Base-by-base conservation (phyloP, 2,329 filamentous ascomycete species). In the Cordyceps cateniannulata region DNA sequence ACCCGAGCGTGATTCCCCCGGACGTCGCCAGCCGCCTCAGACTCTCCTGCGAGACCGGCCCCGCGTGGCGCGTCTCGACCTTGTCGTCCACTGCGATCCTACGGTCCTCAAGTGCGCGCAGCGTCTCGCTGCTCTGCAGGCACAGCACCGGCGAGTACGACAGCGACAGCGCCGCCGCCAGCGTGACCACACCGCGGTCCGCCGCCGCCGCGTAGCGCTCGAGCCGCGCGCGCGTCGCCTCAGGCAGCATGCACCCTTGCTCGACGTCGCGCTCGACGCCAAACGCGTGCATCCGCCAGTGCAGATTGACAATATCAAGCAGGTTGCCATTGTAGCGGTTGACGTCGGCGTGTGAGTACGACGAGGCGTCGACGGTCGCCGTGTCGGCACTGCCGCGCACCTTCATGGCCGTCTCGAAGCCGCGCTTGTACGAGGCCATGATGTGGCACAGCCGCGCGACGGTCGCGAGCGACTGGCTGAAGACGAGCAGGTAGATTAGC, bases 251-350 rank as follows among this genome's bases (percentile, higher is more conserved):
- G 66, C 83, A 85, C 9, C 83, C 85, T 58, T 80, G 78, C 2
- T 84, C 79, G 67, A 86, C 86, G n/a, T 81, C 75, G 65, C 93
- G 89, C 1, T 77, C 76, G 14, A 76, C 76, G 62, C 84, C 84
- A 62, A 96, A 87, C 1, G 88, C 91, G 14, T 87, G 84, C 24
- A 84, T 83, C 9, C 90, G 84, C 91, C 91, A 96, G 51, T 95
- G 72, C 55, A 89, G 85, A 70, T 96, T 96, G 77, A 90, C 93
- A 35, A 92, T 82, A 69, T 96, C 91, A 85, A 95, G 93, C 35
- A 96, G 81, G 70, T 89, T 92, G 24, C 88, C 88, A 70, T 96
- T 96, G 76, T 95, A 93, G 25, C 81, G 76, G 64, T 85, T 83
- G 45, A 91, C 83, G 60, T 88, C 83, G 35, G 78, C 74, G 47